Evolutionary conservation across 768 basidiomycete species (phyloP), one percentile per base, ranked within the genome.

Genomic region (Cytidiella melzeri): DNA sequence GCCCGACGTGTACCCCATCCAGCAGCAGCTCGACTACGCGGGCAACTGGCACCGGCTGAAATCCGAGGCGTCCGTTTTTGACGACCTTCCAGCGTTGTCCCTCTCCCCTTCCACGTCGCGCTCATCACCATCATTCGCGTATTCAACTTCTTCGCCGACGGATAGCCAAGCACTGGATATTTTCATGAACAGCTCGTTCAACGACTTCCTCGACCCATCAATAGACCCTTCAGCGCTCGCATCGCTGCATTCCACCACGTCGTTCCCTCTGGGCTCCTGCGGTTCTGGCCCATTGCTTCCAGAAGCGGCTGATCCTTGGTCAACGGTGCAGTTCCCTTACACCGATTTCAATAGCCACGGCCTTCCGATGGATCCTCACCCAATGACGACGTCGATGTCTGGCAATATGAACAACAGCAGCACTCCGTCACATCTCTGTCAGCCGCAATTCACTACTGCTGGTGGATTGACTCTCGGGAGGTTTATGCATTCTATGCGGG

Each of bases 121-220:
- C 50, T 20, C 43, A 10, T 37, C 43, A n/a, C 40, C 41, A 9
- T 19, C 49, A 24, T 45, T 23, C 49, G 37, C 44, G 3, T 23
- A 45, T 24, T 15, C 39, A 10, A 25, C 48, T n/a, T 28, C 53
- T 15, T 27, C 40, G 27, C 26, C 27, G 28, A n/a, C 42, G 41
- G 53, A 55, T 42, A 39, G 50, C 38, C 50, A 55, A 25, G 47
- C 50, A 45, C 38, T 55, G 45, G 39, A 45, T 41, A 44, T 55
- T 44, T 38, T 50, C 41, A 46, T 51, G 44, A 48, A 50, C 19
- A 28, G 38, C 34, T 42, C 49, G 28, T 45, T 54, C 41, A 24
- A n/a, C 53, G 49, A 44, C 44, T 47, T 28, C 53, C 38, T 47
- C 43, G 53, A 51, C 25, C 49, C 45, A 12, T 13, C 45, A 39